Percentiles rank a stretch among this genome's conserved stretches.
Evolutionary conservation across 2,329 filamentous ascomycete genomes (phyloP).

Genomic region (Venturia carpophila): DNA sequence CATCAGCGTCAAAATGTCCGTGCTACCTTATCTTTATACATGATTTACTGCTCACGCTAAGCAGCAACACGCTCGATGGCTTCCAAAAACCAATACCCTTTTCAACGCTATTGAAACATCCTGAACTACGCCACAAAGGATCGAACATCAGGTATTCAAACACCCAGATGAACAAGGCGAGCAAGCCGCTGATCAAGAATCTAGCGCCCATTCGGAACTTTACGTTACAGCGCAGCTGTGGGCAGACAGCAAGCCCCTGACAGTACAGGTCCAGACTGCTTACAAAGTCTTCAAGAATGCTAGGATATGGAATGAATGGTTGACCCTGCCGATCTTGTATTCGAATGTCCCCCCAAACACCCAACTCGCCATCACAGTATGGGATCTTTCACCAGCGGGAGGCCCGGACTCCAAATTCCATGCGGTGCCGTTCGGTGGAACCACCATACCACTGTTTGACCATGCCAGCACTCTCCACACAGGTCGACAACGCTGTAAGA

Average conservation of each 20-base stretch:
- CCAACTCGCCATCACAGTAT: slow-evolving; percentile 84
- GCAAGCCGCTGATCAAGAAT: slow-evolving; percentile 19
- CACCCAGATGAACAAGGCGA: too few relatives aligned
- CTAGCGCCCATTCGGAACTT: slow-evolving; percentile 73
- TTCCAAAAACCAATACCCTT: slow-evolving; percentile 66
- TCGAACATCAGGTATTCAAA: slow-evolving; percentile 65
- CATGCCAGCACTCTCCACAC: slow-evolving; percentile 84
- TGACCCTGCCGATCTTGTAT: slow-evolving; percentile 77
- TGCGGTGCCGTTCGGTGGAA: slow-evolving; percentile 86
- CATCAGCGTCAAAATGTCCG: slow-evolving; percentile 56
- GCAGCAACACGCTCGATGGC: slow-evolving; percentile 67
- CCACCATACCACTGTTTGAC: slow-evolving; percentile 87
- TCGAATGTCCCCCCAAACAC: slow-evolving; percentile 73
- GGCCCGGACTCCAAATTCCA: slow-evolving; percentile 63
- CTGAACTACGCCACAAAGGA: slow-evolving; percentile 77
- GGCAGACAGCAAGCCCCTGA: slow-evolving; percentile 91
- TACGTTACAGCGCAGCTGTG: slow-evolving; percentile 91
- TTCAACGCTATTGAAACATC: slow-evolving; percentile 68
- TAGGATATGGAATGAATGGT: slow-evolving; percentile 89
- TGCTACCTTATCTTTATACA: slow-evolving; percentile 19
- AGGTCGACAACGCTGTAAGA: slow-evolving; percentile 80
- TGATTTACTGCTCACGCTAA: background rate
- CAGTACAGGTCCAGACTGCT: slow-evolving; percentile 82
- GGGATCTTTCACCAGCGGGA: slow-evolving; percentile 82
- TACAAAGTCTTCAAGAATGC: slow-evolving; percentile 81